These are phyloP conservation scores for Rosa hybrid DNA, from an alignment of 331 rosid species.

Conservation along the genomic window DNA sequence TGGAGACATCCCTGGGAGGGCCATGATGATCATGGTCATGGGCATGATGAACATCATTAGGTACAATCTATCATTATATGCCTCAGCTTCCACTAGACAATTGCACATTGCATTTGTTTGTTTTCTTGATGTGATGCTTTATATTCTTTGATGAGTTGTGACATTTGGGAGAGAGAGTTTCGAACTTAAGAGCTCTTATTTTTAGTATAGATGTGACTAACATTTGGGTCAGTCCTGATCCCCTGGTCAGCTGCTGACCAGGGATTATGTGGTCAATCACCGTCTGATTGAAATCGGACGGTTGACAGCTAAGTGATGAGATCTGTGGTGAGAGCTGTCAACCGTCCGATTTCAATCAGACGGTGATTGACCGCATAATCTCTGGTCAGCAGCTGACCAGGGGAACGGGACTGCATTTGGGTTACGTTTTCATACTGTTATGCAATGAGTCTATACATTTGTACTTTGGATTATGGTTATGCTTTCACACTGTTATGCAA, in stretches of 20 bases:
- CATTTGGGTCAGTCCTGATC: no score
- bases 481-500: not conserved
- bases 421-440: not conserved
- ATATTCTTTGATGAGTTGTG: not conserved
- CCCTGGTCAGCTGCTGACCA: no score
- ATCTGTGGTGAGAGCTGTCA: no score
- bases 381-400: no score
- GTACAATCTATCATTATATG: constrained; percentile 25
- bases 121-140: not conserved
- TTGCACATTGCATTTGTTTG: not conserved
- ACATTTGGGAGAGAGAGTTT: not conserved
- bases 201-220: not conserved
- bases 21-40: constrained; percentile 61
- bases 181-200: not conserved
- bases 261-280: no score
- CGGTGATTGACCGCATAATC: no score
- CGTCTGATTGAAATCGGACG: no score
- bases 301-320: no score
- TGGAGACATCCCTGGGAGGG: constrained; percentile 99
- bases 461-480: not conserved
- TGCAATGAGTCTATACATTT: not conserved
- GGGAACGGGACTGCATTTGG: no score
- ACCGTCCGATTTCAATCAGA: no score
- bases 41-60: constrained; percentile 43
- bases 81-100: not conserved